Evolutionary conservation across 2,329 filamentous ascomycete genomes (phyloP), one percentile per base, ranked within the genome.

Genomic region (Passalora sequoiae): DNA sequence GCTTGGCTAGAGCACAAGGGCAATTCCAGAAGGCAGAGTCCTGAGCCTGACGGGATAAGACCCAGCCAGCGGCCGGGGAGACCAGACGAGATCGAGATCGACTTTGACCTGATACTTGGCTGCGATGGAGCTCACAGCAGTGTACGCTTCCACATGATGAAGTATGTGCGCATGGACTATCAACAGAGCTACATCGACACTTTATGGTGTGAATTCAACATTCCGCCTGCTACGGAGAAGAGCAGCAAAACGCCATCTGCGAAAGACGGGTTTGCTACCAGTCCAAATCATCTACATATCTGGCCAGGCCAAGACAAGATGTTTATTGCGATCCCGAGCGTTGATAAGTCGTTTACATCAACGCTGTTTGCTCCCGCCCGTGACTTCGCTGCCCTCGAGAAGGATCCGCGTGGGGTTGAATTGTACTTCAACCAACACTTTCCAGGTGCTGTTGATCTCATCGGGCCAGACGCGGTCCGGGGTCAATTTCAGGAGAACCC

Each of bases 71-170:
- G 50, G 33, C 41, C 51, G 4, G 47, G 49, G 6, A 47, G 62
- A 38, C 52, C 59, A 1, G 50, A 56, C 12, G 89, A 96, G 65
- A 80, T 94, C 42, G 84, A 94, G 60, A 77, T 94, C 16, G 66
- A 73, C n/a, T 97, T 96, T 55, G 89, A 97, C 66, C 79, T 95
- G 54, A 81, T 98, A 70, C 86, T 98, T 45, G 92, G 92, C 7
- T 89, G 91, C 24, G 92, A 98, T 60, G 92, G 92, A 6, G 92
- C 92, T 0, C 91, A 98, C 67, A 97, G 91, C 0, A 83, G 89
- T 31, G 83, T 89, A 3, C 77, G 92, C 39, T 94, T 88, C 62
- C 89, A 97, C 61, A 72, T 98, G 68, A 98, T 98, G 91, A 97
- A 97, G 68, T 96, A 80, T 58, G 78, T 84, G 1, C 81, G 85